A percentile compares a stretch with the other conserved stretches of the same genome.
Conservation (phyloP, 1,284 basidiomycete species). For the Abortiporus biennis region DNA sequence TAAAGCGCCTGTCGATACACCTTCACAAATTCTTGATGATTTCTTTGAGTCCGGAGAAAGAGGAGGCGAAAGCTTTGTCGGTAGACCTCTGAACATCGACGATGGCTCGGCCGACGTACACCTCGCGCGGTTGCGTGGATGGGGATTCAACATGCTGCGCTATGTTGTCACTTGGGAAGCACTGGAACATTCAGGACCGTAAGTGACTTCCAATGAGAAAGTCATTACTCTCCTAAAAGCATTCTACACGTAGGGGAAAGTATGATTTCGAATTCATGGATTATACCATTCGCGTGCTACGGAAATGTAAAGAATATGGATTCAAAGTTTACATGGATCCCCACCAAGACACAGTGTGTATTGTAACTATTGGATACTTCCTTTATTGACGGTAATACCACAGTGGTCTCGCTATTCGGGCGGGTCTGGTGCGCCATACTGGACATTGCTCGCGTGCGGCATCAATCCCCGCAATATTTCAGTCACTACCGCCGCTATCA, state of each 20-base stretch:
- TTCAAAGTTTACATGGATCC: constrained; percentile 95
- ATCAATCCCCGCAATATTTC: constrained; percentile 85
- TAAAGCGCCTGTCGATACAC: constrained; percentile 76
- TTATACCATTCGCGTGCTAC: constrained; percentile 82
- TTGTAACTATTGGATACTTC: not conserved
- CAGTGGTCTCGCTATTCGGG: constrained; percentile 98
- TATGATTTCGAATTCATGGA: constrained; percentile 93
- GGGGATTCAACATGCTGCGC: constrained; percentile 94
- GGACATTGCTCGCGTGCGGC: constrained; percentile 91
- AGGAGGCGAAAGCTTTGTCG: constrained; percentile 70
- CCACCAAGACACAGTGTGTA: constrained; percentile 90
- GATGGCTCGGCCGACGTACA: constrained; percentile 88
- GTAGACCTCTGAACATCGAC: constrained; percentile 75
- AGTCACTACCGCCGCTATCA: constrained; percentile 77
- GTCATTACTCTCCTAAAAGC: not conserved
- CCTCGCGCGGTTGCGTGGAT: constrained; percentile 76
- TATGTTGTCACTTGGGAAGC: constrained; percentile 96
- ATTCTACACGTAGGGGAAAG: constrained; percentile 54
- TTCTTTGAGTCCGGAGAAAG: constrained; percentile 87
- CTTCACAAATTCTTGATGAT: constrained; percentile 62
- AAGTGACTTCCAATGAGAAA: constrained; percentile 33
- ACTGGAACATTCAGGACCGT: constrained; percentile 91
- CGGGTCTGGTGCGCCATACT: constrained; percentile 93
- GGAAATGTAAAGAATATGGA: constrained; percentile 92
- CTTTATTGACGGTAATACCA: not conserved